Conservation (phyloP, 176 grass and related monocot genomes). For the Raddia distichophylla region DNA sequence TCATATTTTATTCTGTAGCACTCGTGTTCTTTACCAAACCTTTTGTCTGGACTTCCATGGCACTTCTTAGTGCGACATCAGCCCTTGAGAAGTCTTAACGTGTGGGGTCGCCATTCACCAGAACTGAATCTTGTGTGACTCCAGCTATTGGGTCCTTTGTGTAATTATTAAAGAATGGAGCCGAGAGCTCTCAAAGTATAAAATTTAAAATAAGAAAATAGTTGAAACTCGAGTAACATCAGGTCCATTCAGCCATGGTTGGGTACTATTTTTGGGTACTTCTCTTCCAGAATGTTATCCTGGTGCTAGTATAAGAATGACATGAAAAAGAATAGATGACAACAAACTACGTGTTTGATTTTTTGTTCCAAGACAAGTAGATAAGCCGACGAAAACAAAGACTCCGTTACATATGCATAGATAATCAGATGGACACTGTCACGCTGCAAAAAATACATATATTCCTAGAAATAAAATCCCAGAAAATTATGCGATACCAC, state of each 20-base stretch:
- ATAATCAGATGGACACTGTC: too few relatives aligned
- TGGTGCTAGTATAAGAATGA: neutral
- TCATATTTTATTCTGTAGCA: neutral
- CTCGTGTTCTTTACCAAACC: neutral
- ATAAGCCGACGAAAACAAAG: too few relatives aligned
- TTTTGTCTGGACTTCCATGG: neutral
- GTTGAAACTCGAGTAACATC: neutral
- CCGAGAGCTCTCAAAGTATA: too few relatives aligned
- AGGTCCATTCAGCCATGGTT: neutral
- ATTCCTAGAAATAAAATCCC: too few relatives aligned
- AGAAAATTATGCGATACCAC: too few relatives aligned
- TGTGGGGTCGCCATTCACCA: neutral
- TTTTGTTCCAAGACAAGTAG: too few relatives aligned
- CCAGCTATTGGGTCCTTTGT: neutral
- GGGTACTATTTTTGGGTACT: neutral
- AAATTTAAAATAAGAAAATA: neutral
- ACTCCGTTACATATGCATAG: too few relatives aligned
- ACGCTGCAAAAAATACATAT: too few relatives aligned
- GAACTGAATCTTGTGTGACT: neutral
- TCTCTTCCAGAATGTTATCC: too few relatives aligned
- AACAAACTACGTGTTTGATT: too few relatives aligned
- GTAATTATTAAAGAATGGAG: neutral
- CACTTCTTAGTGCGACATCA: neutral
- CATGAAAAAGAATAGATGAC: neutral
- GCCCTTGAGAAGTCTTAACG: neutral